phyloP scores from a whole-genome alignment of 106 monocot species.

The Phalaenopsis equestris region DNA sequence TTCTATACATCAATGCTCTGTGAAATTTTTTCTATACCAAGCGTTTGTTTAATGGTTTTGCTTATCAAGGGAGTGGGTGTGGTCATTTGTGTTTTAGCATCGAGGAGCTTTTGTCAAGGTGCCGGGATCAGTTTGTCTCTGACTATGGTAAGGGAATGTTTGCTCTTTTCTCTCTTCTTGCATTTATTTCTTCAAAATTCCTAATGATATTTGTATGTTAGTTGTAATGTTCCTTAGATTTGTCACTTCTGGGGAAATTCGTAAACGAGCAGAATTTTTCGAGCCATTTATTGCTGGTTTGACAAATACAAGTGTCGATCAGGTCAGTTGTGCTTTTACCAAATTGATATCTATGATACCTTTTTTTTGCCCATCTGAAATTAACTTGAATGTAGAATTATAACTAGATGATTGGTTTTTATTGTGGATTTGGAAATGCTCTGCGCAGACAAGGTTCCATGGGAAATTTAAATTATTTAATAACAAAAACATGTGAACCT shows the following conservation, averaged over 20 bases:
- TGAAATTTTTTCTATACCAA: not conserved
- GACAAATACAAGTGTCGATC: slow-evolving; percentile 46
- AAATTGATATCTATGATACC: not conserved
- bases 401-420: not conserved
- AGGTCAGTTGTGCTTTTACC: slow-evolving; percentile 35
- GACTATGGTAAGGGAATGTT: slow-evolving; percentile 55
- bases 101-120: slow-evolving; percentile 68
- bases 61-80: slow-evolving; percentile 13
- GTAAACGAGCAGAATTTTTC: slow-evolving; percentile 69
- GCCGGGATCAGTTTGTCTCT: slow-evolving; percentile 57
- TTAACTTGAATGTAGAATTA: not conserved
- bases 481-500: not conserved
- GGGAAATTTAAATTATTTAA: not conserved
- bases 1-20: not conserved
- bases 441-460: not conserved
- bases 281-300: slow-evolving; percentile 75
- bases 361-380: not conserved
- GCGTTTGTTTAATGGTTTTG: slow-evolving; percentile 8
- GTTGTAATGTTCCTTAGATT: slow-evolving; percentile 96
- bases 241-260: slow-evolving; percentile 73
- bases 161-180: not conserved
- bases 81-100: slow-evolving; percentile 35
- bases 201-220: slow-evolving; percentile 18
- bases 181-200: not conserved
- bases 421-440: not conserved